phyloP scores from a whole-genome alignment of 352 stramenopile species.

The Globisporangium ultimum region DNA sequence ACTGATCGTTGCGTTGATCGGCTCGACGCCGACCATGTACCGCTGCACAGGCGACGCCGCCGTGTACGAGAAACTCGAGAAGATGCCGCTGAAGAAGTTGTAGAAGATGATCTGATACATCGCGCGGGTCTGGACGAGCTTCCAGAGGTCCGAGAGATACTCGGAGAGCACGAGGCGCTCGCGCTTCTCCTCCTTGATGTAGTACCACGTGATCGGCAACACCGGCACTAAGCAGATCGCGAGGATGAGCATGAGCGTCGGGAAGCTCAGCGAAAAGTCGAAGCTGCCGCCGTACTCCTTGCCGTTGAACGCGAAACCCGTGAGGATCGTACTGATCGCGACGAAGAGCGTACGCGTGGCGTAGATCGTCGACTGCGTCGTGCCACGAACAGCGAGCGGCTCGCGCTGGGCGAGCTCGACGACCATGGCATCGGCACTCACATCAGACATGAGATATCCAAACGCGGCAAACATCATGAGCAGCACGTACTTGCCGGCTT shows the following conservation, averaged over 20 bases:
- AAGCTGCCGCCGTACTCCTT: conserved; percentile 28
- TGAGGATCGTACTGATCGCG: conserved; percentile 10
- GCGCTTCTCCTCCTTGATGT: conserved; percentile 24
- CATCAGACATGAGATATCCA: conserved; percentile 43
- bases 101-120: conserved; percentile 30
- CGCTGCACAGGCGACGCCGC: conserved; percentile 9
- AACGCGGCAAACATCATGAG: conserved; percentile 17
- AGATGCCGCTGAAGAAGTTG: conserved; percentile 21
- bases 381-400: conserved; percentile 14
- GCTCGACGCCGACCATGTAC: conserved; percentile 14
- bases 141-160: conserved; percentile 21
- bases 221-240: conserved; percentile 2
- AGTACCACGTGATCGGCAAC: conserved; percentile 20
- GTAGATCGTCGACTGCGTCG: conserved; percentile 22
- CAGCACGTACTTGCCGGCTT: no score
- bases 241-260: conserved; percentile 16
- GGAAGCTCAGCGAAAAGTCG: not conserved
- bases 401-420: conserved; percentile 24
- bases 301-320: conserved; percentile 26
- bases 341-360: conserved; percentile 13
- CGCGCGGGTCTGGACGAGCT: conserved; percentile 19
- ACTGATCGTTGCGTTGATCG: conserved; percentile 19
- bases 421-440: conserved; percentile 32
- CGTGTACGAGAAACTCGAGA: conserved; percentile 16
- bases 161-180: conserved; percentile 7